These are phyloP conservation scores for Ophiostoma perfectum DNA, from an alignment of 2,329 filamentous ascomycete genomes.

Conservation along the genomic window DNA sequence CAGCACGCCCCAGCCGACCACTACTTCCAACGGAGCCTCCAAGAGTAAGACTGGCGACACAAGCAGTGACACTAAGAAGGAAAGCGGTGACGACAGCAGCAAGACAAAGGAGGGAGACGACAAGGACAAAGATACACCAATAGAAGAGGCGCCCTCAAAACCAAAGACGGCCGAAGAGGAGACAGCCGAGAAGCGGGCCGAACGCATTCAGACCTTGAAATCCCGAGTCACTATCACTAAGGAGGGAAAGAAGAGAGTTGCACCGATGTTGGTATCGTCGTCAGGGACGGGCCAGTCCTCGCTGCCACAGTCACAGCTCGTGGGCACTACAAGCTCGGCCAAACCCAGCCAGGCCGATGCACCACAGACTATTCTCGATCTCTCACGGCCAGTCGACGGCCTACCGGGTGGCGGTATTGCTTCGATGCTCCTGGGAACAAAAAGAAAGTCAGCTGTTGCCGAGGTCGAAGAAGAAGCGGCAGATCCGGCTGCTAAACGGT, in stretches of 20 bases:
- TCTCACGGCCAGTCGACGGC: conserved; percentile 90
- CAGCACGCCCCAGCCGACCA: conserved; percentile 17
- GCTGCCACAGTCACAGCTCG: conserved; percentile 78
- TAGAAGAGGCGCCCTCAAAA: not conserved
- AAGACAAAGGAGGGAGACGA: conserved; percentile 24
- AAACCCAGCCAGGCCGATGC: conserved; percentile 62
- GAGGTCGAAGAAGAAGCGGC: conserved; percentile 64
- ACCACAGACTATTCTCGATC: conserved; percentile 77
- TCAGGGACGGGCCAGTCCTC: conserved; percentile 83
- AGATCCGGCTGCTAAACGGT: conserved; percentile 15
- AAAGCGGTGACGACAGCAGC: conserved; percentile 22
- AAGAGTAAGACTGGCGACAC: conserved; percentile 32
- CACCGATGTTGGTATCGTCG: conserved; percentile 83
- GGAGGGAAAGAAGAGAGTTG: conserved; percentile 93
- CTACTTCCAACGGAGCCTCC: conserved; percentile 26
- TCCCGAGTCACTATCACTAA: conserved; percentile 91
- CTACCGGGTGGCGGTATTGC: conserved; percentile 84
- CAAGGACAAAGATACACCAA: conserved; percentile 3
- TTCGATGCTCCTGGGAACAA: conserved; percentile 84
- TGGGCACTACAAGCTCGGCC: conserved; percentile 62
- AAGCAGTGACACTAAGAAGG: conserved; percentile 27
- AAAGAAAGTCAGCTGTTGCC: conserved; percentile 74
- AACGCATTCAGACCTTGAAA: conserved; percentile 62
- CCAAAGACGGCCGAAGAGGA: conserved; percentile 38
- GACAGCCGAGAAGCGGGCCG: conserved; percentile 48